phyloP scores from a whole-genome alignment of 345 rosid species.

The Salix purpurea region DNA sequence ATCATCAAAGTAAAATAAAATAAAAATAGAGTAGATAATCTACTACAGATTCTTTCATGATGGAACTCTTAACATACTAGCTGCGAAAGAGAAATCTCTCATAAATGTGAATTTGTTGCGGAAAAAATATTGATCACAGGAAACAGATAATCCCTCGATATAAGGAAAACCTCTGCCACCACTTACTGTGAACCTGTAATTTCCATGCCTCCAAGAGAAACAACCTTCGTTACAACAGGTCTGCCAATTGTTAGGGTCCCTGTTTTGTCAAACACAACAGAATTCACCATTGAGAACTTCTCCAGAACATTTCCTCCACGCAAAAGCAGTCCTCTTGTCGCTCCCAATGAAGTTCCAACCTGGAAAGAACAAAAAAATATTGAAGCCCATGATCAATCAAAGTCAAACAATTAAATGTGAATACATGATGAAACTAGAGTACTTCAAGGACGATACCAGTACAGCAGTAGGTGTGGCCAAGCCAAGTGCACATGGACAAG shows the following conservation, averaged over 20 bases:
- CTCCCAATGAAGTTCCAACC: slow-evolving; percentile 96
- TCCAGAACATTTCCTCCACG: slow-evolving; percentile 89
- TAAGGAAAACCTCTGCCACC: neutral
- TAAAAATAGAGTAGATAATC: neutral
- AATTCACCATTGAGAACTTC: slow-evolving; percentile 76
- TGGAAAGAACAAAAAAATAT: slow-evolving; percentile 7
- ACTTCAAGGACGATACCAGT: slow-evolving; percentile 49
- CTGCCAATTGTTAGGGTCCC: slow-evolving; percentile 90
- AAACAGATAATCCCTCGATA: neutral
- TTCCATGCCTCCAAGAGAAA: slow-evolving; percentile 35
- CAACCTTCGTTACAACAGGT: slow-evolving; percentile 76
- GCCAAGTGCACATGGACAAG: slow-evolving; percentile 99
- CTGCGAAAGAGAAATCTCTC: neutral
- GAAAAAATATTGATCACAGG: neutral
- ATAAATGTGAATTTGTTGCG: neutral
- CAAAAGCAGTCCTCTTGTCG: slow-evolving; percentile 86
- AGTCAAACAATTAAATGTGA: slow-evolving; percentile 9
- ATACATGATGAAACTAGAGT: slow-evolving; percentile 8
- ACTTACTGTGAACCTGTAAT: slow-evolving; percentile 49
- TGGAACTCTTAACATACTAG: neutral
- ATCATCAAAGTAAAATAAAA: neutral
- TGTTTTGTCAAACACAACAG: slow-evolving; percentile 87
- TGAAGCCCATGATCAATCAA: neutral
- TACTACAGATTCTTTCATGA: neutral
- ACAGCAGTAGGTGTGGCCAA: slow-evolving; percentile 98